Evolutionary conservation across 805 yeast species (phyloP).

Genomic region (Limtongozyma cylindracea): DNA sequence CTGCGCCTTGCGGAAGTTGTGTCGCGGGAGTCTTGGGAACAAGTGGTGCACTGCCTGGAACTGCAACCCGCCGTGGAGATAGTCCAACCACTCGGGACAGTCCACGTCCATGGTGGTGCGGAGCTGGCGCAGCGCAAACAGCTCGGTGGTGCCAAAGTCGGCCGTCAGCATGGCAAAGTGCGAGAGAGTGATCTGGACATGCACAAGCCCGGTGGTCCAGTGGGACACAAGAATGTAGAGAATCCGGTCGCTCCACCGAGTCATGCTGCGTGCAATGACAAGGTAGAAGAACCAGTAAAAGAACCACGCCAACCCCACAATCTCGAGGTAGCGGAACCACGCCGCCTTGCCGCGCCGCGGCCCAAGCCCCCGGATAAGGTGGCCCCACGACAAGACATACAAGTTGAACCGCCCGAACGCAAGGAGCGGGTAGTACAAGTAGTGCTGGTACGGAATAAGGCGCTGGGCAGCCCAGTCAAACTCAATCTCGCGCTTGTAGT

Average conservation of each 20-base stretch:
- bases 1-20: conserved; percentile 59
- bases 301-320: conserved; percentile 44
- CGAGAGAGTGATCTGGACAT: conserved; percentile 72
- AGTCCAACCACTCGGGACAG: conserved; percentile 84
- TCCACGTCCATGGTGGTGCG: conserved; percentile 91
- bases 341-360: conserved; percentile 68
- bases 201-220: conserved; percentile 72
- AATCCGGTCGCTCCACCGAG: conserved; percentile 26
- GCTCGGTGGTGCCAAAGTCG: conserved; percentile 58
- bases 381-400: conserved; percentile 61
- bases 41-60: conserved; percentile 81
- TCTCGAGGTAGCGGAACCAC: conserved; percentile 62
- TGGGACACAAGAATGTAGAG: conserved; percentile 49
- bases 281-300: conserved; percentile 65
- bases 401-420: conserved; percentile 71
- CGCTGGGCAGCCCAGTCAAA: conserved; percentile 40
- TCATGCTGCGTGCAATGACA: conserved; percentile 22
- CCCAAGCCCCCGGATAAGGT: conserved; percentile 49
- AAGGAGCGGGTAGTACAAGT: conserved; percentile 53
- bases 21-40: conserved; percentile 76
- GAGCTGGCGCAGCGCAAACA: conserved; percentile 56
- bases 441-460: conserved; percentile 39
- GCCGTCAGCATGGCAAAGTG: conserved; percentile 90
- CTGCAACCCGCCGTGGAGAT: conserved; percentile 77
- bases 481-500: conserved; percentile 40